These are phyloP conservation scores for Uncinocarpus reesii DNA, from an alignment of 2,329 filamentous ascomycete genomes.

Conservation along the genomic window DNA sequence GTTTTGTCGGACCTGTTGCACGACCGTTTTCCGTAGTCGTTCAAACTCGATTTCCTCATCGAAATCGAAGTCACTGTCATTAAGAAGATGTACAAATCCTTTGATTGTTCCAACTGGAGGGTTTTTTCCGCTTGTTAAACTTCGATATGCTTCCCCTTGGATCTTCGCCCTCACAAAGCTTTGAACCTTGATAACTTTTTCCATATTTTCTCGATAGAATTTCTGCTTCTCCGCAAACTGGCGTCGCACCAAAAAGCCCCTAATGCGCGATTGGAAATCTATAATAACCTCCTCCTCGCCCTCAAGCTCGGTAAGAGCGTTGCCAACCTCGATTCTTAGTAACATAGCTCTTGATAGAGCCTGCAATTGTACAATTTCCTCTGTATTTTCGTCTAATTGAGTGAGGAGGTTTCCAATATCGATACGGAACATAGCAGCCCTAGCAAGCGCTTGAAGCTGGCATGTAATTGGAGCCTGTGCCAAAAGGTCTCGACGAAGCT, in stretches of 20 bases:
- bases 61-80: constrained; percentile 97
- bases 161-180: constrained; percentile 92
- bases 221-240: constrained; percentile 74
- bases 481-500: constrained; percentile 26
- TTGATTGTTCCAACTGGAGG: constrained; percentile 94
- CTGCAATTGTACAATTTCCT: constrained; percentile 61
- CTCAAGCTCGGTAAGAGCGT: constrained; percentile 65
- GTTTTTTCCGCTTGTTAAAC: constrained; percentile 88
- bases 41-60: constrained; percentile 98
- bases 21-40: constrained; percentile 83
- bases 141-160: constrained; percentile 97
- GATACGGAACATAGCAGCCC: constrained; percentile 34
- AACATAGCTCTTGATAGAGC: constrained; percentile 68
- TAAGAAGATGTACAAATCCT: constrained; percentile 93
- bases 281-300: constrained; percentile 68
- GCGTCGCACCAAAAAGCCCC: constrained; percentile 62
- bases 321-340: constrained; percentile 61
- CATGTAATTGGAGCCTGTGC: constrained; percentile 25
- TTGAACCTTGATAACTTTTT: constrained; percentile 97
- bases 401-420: constrained; percentile 48
- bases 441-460: constrained; percentile 32
- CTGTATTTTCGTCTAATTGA: constrained; percentile 57
- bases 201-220: constrained; percentile 93
- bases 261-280: constrained; percentile 63
- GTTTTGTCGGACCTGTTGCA: constrained; percentile 94